A percentile compares a stretch with the other conserved stretches of the same genome.
Evolutionary conservation across 2,329 filamentous ascomycete species (phyloP).

Genomic region (Ophiostoma montium): DNA sequence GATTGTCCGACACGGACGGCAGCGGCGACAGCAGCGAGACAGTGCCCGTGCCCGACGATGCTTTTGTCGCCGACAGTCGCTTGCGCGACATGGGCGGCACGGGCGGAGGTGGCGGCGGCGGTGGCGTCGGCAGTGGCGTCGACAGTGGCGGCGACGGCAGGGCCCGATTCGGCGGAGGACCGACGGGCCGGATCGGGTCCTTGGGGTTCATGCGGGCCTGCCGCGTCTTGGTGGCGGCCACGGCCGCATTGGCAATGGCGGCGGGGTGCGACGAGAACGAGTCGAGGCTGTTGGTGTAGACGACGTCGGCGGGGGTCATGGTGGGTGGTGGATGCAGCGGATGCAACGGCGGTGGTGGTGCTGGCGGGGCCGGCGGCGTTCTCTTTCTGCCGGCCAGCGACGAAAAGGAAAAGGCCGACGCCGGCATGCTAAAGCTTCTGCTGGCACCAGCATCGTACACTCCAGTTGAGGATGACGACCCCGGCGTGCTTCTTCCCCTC

Average conservation of each 20-base stretch:
- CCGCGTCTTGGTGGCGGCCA: neutral
- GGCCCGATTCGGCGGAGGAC: slow-evolving; percentile 31
- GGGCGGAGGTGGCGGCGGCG: slow-evolving; percentile 18
- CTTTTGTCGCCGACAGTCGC: neutral
- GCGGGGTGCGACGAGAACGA: neutral
- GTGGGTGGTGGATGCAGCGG: neutral
- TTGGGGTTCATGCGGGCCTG: neutral
- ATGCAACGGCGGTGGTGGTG: neutral
- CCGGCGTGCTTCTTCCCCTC: too few species aligned
- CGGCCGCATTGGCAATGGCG: neutral
- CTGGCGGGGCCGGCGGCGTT: neutral
- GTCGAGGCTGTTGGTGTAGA: neutral
- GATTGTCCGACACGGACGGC: neutral
- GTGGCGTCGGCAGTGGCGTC: slow-evolving; percentile 18
- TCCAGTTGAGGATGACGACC: neutral
- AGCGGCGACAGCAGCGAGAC: neutral
- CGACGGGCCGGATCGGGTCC: slow-evolving; percentile 14
- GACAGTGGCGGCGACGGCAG: slow-evolving; percentile 23
- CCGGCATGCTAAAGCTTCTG: slow-evolving; percentile 6
- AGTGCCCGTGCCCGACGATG: neutral
- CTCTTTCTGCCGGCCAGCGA: neutral
- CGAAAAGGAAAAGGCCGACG: neutral
- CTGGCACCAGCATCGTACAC: neutral
- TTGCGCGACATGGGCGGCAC: slow-evolving; percentile 1
- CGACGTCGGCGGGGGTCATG: neutral